Conservation (phyloP, 1,284 basidiomycete genomes). For the Cutaneotrichosporon dermatis region DNA sequence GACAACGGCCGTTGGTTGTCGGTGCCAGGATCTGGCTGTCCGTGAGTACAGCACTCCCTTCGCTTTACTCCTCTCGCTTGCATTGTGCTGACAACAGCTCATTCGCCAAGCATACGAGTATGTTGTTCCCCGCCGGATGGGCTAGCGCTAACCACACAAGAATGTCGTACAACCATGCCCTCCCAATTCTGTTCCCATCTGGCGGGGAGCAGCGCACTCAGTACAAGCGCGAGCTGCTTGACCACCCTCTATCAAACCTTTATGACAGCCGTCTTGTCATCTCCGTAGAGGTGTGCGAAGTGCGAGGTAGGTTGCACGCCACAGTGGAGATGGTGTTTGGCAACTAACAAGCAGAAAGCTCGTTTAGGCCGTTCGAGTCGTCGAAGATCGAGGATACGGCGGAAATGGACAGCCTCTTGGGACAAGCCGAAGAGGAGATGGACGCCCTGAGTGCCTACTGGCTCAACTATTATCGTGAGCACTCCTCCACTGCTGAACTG, state of each 20-base stretch:
- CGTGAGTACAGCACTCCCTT: neutral
- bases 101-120: slow-evolving; percentile 18
- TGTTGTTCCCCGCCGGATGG: neutral
- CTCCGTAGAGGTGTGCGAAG: slow-evolving; percentile 24
- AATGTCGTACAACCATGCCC: slow-evolving; percentile 31
- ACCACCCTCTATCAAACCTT: slow-evolving; percentile 25
- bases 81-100: slow-evolving; percentile 3
- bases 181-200: slow-evolving; percentile 21
- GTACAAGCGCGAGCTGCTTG: slow-evolving; percentile 25
- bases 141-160: slow-evolving; percentile 5
- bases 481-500: neutral
- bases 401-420: slow-evolving; percentile 20
- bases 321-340: too few relatives aligned
- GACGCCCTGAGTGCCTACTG: slow-evolving; percentile 20
- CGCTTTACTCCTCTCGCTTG: too few relatives aligned
- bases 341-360: neutral
- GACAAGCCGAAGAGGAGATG: slow-evolving; percentile 20
- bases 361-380: slow-evolving; percentile 16
- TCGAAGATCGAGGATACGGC: slow-evolving; percentile 8
- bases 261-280: slow-evolving; percentile 30
- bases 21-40: slow-evolving; percentile 32
- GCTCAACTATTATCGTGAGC: slow-evolving; percentile 21
- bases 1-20: slow-evolving; percentile 15
- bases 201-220: slow-evolving; percentile 10
- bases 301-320: slow-evolving; percentile 2